These are phyloP conservation scores for Psidium friedrichsthalianum DNA, from an alignment of 345 rosid genomes.

Conservation along the genomic window DNA sequence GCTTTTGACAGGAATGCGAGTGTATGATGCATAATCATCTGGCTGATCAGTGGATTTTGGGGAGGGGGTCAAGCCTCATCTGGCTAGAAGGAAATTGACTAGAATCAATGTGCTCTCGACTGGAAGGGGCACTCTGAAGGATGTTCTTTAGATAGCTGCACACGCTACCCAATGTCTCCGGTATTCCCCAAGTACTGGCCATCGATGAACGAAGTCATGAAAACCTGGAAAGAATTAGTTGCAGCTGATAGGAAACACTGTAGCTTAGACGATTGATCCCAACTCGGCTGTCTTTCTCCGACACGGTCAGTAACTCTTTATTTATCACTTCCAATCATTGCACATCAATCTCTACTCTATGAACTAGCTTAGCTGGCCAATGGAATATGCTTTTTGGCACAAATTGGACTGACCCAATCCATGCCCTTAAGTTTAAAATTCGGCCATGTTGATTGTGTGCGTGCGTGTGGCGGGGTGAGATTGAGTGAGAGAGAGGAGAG, in stretches of 20 bases:
- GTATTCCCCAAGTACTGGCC: not conserved
- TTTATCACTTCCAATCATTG: no score
- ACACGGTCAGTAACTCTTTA: no score
- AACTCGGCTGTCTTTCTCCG: no score
- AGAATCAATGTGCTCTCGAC: not conserved
- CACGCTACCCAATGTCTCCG: not conserved
- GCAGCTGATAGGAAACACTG: not conserved
- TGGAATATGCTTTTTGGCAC: no score
- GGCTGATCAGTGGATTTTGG: not conserved
- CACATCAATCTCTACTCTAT: no score
- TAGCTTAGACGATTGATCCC: no score
- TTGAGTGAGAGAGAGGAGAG: no score
- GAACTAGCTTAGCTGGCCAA: no score
- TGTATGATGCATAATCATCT: not conserved
- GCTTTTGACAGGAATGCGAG: not conserved
- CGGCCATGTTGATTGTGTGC: no score
- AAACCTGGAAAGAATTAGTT: not conserved
- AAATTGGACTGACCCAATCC: no score
- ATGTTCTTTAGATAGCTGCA: not conserved
- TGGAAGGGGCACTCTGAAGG: not conserved
- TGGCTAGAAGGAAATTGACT: conserved; percentile 1
- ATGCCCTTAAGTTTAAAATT: no score
- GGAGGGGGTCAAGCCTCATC: not conserved
- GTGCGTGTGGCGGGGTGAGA: no score
- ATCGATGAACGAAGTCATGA: not conserved